Base-by-base conservation (phyloP, 2,329 filamentous ascomycete species). In the Lasiodiplodia theobromae region DNA sequence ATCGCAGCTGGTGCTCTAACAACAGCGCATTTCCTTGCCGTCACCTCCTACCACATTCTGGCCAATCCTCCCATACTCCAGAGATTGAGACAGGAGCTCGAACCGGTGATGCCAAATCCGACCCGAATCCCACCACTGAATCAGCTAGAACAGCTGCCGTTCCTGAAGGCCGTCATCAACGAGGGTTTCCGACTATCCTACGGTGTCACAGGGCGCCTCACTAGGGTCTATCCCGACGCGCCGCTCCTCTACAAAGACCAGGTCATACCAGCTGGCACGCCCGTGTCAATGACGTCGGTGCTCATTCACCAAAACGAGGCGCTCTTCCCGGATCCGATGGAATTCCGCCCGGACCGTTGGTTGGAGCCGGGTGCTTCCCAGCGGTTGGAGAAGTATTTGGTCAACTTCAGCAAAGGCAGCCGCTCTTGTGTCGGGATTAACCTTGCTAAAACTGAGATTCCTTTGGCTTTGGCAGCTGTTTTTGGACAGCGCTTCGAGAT, bases 1-100 rank as follows among this genome's bases (percentile, higher is more conserved):
- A 72, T 78, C 11, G 73, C 73, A 1, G 82, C 81, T 2, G 82
- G 79, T 2, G 78, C 77, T 7, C 74, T 80, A 34, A 83, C 81
- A 0, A 78, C 76, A 0, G 74, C 74, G 5, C 75, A 74, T 70
- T 72, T 75, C 0, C 72, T 84, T 18, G 70, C 75, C 1, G 69
- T 79, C 5, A 71, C 77, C 4, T 74, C 77, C 3, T 83, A 77
- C 71, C 69, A 80, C 73, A 69, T 83, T 2, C 76, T 80, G 23
- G 69, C 72, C 21, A 74, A 79, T 23, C 77, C 79, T 0, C 4
- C 68, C 0, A 73, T 79, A 3, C 70, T 78, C 0, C 10, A 57
- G 1, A 73, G 70, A 14, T 69, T 85, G 5, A 74, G 73, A 14
- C 69, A 69, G 1, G 82, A 84, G 70, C 73, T 84, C 23, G 11